A percentile compares a stretch with the other conserved stretches of the same genome.
phyloP scores from a whole-genome alignment of 1,284 basidiomycete species.

The Marasmius fiardii region DNA sequence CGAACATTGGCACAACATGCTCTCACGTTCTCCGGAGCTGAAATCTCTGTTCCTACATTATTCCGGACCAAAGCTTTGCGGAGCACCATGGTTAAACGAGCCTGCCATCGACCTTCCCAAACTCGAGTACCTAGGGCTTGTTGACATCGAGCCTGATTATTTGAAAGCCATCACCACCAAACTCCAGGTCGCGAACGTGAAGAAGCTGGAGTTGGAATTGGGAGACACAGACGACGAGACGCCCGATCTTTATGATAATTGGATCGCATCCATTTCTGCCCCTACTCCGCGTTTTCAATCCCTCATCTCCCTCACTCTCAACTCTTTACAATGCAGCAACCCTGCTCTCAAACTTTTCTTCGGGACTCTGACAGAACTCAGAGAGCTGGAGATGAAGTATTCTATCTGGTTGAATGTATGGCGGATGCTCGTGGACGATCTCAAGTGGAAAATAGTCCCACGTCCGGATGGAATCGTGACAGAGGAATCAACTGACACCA shows the following conservation, averaged over 20 bases:
- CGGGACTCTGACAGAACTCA: constrained; percentile 29
- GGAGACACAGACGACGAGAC: constrained; percentile 30
- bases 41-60: constrained; percentile 50
- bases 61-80: constrained; percentile 38
- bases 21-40: constrained; percentile 43
- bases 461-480: background rate
- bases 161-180: constrained; percentile 25
- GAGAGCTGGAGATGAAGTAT: constrained; percentile 45
- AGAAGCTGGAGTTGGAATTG: constrained; percentile 43
- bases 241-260: constrained; percentile 45
- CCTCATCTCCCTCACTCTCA: constrained; percentile 41
- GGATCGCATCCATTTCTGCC: constrained; percentile 38
- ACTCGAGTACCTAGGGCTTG: constrained; percentile 43
- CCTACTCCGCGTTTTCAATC: constrained; percentile 22
- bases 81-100: constrained; percentile 27
- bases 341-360: constrained; percentile 37
- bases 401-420: constrained; percentile 19
- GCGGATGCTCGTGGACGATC: constrained; percentile 10
- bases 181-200: constrained; percentile 41
- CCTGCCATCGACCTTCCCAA: constrained; percentile 32
- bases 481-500: background rate
- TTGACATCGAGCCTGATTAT: constrained; percentile 53
- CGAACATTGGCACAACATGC: constrained; percentile 47
- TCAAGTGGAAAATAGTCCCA: background rate
- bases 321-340: constrained; percentile 40